Percentiles rank a stretch among this genome's conserved stretches.
Evolutionary conservation across 192 early-diverging fungal genomes (phyloP).

Genomic region (Umbelopsis sp.): DNA sequence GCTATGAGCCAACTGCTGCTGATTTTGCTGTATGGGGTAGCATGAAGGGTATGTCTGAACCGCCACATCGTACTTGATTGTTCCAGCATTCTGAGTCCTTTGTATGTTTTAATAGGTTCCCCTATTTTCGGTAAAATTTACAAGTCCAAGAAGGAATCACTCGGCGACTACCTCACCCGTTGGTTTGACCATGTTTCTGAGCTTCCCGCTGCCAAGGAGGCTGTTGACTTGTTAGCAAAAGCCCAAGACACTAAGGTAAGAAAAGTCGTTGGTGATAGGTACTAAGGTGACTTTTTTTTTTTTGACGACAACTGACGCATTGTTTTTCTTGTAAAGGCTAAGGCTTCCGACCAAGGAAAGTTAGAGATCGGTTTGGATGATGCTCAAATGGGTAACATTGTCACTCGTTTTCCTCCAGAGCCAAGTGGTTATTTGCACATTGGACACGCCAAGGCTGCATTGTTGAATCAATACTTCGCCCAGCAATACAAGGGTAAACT

Average conservation of each 20-base stretch:
- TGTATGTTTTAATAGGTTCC: conserved; percentile 43
- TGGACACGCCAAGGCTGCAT: conserved; percentile 98
- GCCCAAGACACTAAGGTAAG: conserved; percentile 39
- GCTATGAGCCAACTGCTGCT: conserved; percentile 74
- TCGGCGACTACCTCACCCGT: conserved; percentile 72
- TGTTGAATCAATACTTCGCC: conserved; percentile 98
- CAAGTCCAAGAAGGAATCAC: conserved; percentile 69
- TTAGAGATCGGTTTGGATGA: conserved; percentile 90
- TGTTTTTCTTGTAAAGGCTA: conserved; percentile 30
- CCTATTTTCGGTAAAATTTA: conserved; percentile 77
- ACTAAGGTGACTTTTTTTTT: background rate
- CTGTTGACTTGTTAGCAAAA: conserved; percentile 49
- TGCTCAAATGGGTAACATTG: conserved; percentile 85
- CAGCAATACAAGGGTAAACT: conserved; percentile 86
- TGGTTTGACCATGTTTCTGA: conserved; percentile 79
- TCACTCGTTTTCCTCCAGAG: conserved; percentile 98
- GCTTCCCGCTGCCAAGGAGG: conserved; percentile 54
- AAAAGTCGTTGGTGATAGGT: background rate
- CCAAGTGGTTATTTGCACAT: conserved; percentile 98
- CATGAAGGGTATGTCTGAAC: conserved; percentile 58
- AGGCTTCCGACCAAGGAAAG: conserved; percentile 79
- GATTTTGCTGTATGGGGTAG: conserved; percentile 91
- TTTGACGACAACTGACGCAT: background rate
- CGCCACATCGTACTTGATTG: background rate
- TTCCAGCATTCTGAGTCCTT: background rate